Evolutionary conservation across 305 asterid species (phyloP).

Genomic region (Nicotiana rustica): DNA sequence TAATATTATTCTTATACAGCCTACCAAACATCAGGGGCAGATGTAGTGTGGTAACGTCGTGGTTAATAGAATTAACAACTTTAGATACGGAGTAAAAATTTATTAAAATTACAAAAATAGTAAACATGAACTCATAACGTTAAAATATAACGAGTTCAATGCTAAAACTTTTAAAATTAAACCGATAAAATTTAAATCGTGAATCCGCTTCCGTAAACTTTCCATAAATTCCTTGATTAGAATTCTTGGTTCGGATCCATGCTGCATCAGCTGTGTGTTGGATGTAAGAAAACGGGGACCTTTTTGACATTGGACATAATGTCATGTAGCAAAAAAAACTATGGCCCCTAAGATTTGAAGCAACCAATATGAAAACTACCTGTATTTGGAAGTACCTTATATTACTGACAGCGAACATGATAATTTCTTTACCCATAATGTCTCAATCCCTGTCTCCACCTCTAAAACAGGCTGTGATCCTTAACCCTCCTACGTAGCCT

Average conservation of each 20-base stretch:
- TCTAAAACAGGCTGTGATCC: slow-evolving; percentile 52
- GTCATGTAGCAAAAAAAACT: slow-evolving; percentile 52
- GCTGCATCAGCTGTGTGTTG: not conserved
- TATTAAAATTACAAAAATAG: no score
- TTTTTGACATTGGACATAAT: slow-evolving; percentile 47
- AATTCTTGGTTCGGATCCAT: no score
- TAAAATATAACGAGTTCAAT: no score
- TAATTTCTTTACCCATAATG: slow-evolving; percentile 46
- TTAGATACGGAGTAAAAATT: no score
- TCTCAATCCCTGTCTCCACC: slow-evolving; percentile 54
- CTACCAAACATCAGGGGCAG: no score
- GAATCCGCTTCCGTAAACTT: rapidly evolving
- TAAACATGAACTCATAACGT: no score
- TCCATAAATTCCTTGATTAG: no score
- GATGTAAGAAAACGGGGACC: slow-evolving; percentile 37
- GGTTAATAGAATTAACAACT: no score
- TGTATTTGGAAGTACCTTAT: slow-evolving; percentile 53
- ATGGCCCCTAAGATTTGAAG: slow-evolving; percentile 57
- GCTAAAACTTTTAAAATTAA: no score
- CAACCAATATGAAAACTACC: slow-evolving; percentile 64
- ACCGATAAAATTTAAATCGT: no score
- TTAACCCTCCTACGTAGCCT: slow-evolving; percentile 61
- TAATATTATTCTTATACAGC: no score
- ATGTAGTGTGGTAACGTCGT: no score
- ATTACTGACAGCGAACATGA: slow-evolving; percentile 56